Evolutionary conservation across 2,329 filamentous ascomycete genomes (phyloP).

Genomic region (Fusarium sp.): DNA sequence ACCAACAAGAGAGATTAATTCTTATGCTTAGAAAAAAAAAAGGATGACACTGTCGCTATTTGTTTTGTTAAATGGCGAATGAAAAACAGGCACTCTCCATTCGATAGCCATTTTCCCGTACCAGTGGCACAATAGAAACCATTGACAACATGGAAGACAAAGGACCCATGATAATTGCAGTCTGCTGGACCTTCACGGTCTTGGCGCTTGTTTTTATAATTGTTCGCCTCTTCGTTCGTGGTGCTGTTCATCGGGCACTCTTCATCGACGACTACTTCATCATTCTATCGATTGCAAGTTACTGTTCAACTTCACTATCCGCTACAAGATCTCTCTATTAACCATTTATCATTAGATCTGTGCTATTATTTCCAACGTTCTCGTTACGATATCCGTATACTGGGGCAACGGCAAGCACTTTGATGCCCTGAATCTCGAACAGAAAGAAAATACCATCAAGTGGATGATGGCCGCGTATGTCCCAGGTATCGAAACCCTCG

Average conservation of each 20-base stretch:
- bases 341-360: not conserved
- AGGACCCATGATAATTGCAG: not conserved
- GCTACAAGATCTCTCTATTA: not conserved
- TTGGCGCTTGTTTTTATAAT: not conserved
- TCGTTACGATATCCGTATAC: not conserved
- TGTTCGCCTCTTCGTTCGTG: not conserved
- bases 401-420: not conserved
- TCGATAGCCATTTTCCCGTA: too few relatives aligned
- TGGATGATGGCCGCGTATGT: not conserved
- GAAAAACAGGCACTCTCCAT: too few relatives aligned
- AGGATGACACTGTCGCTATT: too few relatives aligned
- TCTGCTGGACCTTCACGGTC: not conserved
- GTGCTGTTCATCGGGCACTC: not conserved
- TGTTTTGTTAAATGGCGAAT: too few relatives aligned
- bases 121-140: too few relatives aligned
- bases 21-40: too few relatives aligned
- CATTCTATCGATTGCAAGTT: not conserved
- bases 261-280: not conserved
- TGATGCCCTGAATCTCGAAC: not conserved
- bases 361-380: not conserved
- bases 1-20: too few relatives aligned
- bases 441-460: not conserved
- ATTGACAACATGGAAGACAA: not conserved
- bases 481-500: not conserved
- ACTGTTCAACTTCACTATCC: too few relatives aligned